These are phyloP conservation scores for Salvia hispanica DNA, from an alignment of 257 asterid species.

Conservation along the genomic window DNA sequence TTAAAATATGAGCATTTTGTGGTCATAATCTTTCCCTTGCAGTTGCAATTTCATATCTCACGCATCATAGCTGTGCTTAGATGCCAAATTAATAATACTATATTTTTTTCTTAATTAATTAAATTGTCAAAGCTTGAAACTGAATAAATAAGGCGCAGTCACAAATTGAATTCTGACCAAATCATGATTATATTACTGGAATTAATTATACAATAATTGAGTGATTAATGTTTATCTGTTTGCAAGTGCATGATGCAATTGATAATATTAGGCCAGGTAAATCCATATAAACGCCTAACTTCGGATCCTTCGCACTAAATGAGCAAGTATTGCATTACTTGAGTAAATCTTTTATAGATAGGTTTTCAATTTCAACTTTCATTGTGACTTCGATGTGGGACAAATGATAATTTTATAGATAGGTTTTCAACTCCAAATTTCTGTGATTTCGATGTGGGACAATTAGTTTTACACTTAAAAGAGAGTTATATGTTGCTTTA, in stretches of 20 bases:
- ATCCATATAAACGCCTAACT: not conserved
- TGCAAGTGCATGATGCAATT: not conserved
- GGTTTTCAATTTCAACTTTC: too few relatives aligned
- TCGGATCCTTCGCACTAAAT: too few relatives aligned
- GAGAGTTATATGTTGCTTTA: too few relatives aligned
- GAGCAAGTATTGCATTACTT: too few relatives aligned
- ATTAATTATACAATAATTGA: slow-evolving; percentile 6
- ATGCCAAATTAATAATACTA: slow-evolving; percentile 30
- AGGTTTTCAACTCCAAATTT: too few relatives aligned
- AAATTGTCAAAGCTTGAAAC: not conserved
- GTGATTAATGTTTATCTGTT: not conserved
- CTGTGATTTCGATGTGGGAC: too few relatives aligned
- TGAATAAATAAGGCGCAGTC: slow-evolving; percentile 2
- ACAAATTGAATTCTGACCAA: slow-evolving; percentile 20
- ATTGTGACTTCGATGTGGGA: too few relatives aligned
- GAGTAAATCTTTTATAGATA: too few relatives aligned
- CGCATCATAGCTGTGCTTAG: slow-evolving; percentile 27
- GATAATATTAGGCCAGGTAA: not conserved
- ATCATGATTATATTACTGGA: not conserved
- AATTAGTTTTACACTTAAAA: too few relatives aligned
- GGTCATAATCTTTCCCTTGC: slow-evolving; percentile 23
- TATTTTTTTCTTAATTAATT: not conserved
- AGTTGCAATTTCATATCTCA: slow-evolving; percentile 5
- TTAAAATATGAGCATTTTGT: slow-evolving; percentile 18
- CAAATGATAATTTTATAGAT: too few relatives aligned